Evolutionary conservation across 305 asterid species (phyloP), one percentile per base, ranked within the genome.

Genomic region (Fraxinus latifolia): DNA sequence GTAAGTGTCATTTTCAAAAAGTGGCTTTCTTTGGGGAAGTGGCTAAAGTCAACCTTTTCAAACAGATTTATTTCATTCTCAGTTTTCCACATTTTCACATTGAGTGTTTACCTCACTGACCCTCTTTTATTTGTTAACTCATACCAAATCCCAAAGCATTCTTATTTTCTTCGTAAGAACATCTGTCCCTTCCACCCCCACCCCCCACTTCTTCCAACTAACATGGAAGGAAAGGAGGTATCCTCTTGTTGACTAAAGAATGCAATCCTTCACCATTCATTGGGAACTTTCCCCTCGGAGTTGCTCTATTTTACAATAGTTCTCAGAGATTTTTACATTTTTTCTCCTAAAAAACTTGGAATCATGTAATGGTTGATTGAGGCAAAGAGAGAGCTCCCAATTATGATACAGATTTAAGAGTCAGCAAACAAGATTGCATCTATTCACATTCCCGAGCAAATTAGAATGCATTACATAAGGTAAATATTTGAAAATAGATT

Each of bases 371-470:
- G 23, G 47, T 68, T 33, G 76, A 80, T 71, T 60, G 80, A 79
- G 79, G 70, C 50, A 68, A 47, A 60, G 37, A 71, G 21, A 76
- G 82, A 58, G 74, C 23, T 77, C 37, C 67, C 75, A 82, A 70
- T 62, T 73, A 81, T 42, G 78, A 58, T 73, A 76, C 27, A 33
- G 29, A 17, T 72, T 72, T 32, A 33, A 72, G n/a, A 72, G 21
- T 1, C 79, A 62, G 39, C 76, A 78, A 76, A 55, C 77, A 39
- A 78, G 70, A 79, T 65, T 76, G 37, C 65, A 78, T 74, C 80
- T 17, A 73, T 75, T 71, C 72, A 65, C 70, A 81, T 42, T 79
- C 31, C 29, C 37, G 39, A 23, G 82, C 53, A 77, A 71, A 80
- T 47, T 58, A 72, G 47, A 72, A 78, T 72, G 50, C 44, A 75